Evolutionary conservation across 2,329 filamentous ascomycete genomes (phyloP), one percentile per base, ranked within the genome.

Genomic region (Metarhizium anisopliae): DNA sequence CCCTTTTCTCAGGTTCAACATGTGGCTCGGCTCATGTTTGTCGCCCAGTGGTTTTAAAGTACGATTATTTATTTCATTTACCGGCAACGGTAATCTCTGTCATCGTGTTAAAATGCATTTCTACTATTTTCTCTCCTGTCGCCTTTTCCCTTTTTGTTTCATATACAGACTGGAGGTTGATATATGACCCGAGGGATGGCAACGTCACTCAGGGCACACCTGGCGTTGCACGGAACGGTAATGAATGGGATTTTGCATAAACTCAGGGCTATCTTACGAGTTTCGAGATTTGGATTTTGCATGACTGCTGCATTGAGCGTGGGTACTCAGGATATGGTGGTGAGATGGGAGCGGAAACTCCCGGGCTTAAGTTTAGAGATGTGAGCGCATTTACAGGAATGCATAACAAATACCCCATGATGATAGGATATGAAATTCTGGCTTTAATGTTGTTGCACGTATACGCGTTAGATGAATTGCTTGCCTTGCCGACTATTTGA

Each of bases 181-280:
- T 38, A n/a, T 11, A 49, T 49, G 45, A 54, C 20, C 50, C 29
- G 54, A 50, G 54, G 43, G 36, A 53, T 56, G 54, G 50, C 54
- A 52, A 53, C 50, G 49, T 53, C 35, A 47, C 54, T 50, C 20
- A 40, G 50, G 50, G 40, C 13, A 25, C 49, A 49, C 20, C 14
- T 43, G 54, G 50, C 50, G 50, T 42, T 53, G 50, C 43, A 47
- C 35, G 10, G 36, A 14, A 35, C 4, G 29, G n/a, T 20, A 50
- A 42, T 16, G 29, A 29, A 49, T 49, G 45, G 45, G 45, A 49
- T 49, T 16, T 30, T n/a, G 13, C 45, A 49, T 29, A 10, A 13
- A 4, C 11, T 14, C 16, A 2, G 13, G 45, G 25, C 45, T 30
- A 49, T 30, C 3, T 30, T 20, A 43, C 32, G 14, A n/a, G 16